Base-by-base conservation (phyloP, 768 basidiomycete species). In the Russula earlei region DNA sequence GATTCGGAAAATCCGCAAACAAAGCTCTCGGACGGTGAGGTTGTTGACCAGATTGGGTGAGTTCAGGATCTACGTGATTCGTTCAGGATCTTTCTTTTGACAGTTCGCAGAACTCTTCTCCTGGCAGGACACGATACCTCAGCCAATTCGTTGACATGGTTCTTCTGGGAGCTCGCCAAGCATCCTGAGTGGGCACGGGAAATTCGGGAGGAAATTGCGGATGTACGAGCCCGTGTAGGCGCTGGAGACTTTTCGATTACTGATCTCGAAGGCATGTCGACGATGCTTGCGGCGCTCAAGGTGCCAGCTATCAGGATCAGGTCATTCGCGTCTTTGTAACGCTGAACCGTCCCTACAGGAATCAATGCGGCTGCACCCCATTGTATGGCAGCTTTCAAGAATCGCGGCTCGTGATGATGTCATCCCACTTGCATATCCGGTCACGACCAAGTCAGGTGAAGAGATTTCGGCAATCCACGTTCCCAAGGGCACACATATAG, bases 111-210 rank as follows among this genome's bases (percentile, higher is more conserved):
- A 14, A 43, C 60, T 11, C 42, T 64, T 36, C 29, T 64, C 2
- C 48, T 65, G 2, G 64, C 64, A 8, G 64, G 64, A 12, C 63
- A 64, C 33, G 63, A 64, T n/a, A 63, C 64, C 6, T 62, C 64
- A 10, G 60, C 63, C n/a, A 45, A 31, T 14, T 52, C 49, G 4
- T 38, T 64, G 14, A 33, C 27, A 5, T 60, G 60, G 55, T 52
- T 61, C 24, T 36, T 65, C 11, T 60, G 55, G 58, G 60, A 65
- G 45, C 55, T 65, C 5, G 53, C 63, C 1, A 56, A 40, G 44
- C 38, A 64, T 40, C 57, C 44, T 2, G 55, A 62, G 24, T 57
- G 47, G 12, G 63, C 64, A 40, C 31, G 40, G 12, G 45, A 47
- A 25, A 49, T 62, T 25, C 57, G 63, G 20, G 61, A 56, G 27